phyloP scores from a whole-genome alignment of 176 grass and related monocot species.

The Dendrocalamus sinicus region DNA sequence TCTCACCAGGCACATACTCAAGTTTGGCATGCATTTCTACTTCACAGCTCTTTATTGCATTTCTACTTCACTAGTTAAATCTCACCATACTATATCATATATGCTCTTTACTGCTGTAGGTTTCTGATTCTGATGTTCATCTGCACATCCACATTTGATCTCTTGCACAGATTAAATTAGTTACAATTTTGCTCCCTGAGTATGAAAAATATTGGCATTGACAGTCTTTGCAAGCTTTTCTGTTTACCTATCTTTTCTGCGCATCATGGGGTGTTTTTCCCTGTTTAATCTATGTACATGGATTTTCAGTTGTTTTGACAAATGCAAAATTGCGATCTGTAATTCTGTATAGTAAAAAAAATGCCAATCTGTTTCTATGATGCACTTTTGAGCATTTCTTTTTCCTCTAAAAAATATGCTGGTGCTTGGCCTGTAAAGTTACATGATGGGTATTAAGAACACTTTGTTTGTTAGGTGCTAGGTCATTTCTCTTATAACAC shows the following conservation, averaged over 20 bases:
- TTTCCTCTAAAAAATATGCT: not conserved
- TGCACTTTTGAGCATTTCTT: not conserved
- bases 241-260: not conserved
- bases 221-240: not conserved
- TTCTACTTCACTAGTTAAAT: not conserved
- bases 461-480: not conserved
- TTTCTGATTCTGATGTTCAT: slow-evolving; percentile 14
- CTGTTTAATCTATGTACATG: slow-evolving; percentile 5
- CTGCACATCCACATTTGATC: slow-evolving; percentile 8
- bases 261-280: not conserved
- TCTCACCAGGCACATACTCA: slow-evolving; percentile 7
- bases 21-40: slow-evolving; percentile 39
- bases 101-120: slow-evolving; percentile 4
- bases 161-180: slow-evolving; percentile 13
- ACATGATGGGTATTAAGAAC: not conserved
- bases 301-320: slow-evolving; percentile 5
- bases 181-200: slow-evolving; percentile 1
- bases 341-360: not conserved
- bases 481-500: not conserved
- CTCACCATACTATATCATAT: not conserved
- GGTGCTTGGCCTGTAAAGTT: not conserved
- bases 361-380: not conserved
- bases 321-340: not conserved
- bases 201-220: slow-evolving; percentile 1
- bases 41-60: slow-evolving; percentile 12